Conservation (phyloP, 352 stramenopile species). For the Phytophthora boehmeriae region DNA sequence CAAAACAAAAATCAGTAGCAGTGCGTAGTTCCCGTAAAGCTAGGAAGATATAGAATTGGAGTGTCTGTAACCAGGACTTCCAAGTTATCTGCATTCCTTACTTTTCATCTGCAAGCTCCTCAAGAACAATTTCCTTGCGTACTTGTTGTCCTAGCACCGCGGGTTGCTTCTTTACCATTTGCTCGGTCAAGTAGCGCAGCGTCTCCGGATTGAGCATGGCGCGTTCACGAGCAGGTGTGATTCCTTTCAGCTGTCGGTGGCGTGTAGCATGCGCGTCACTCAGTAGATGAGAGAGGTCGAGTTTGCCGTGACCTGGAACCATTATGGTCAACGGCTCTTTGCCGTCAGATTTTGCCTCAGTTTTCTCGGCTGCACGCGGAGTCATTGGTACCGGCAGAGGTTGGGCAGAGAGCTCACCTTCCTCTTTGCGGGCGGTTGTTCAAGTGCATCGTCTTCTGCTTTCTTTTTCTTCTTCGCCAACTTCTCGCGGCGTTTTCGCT, state of each 20-base stretch:
- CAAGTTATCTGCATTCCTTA: conserved; percentile 19
- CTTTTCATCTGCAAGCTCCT: conserved; percentile 47
- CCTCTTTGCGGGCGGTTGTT: conserved; percentile 8
- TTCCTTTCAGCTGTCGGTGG: conserved; percentile 42
- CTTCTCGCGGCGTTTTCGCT: conserved; percentile 63
- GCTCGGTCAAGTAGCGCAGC: conserved; percentile 56
- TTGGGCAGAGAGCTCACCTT: conserved; percentile 15
- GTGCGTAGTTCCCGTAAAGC: not conserved
- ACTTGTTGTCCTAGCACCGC: conserved; percentile 20
- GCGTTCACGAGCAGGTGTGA: conserved; percentile 31
- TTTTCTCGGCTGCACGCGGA: conserved; percentile 24
- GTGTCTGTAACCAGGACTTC: no score
- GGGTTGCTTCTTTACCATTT: conserved; percentile 55
- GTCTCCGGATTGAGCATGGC: conserved; percentile 62
- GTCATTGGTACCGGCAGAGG: conserved; percentile 20
- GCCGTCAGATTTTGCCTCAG: conserved; percentile 35
- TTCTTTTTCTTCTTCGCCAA: conserved; percentile 56
- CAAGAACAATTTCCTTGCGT: conserved; percentile 42
- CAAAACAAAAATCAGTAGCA: conserved; percentile 15
- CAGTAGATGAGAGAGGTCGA: conserved; percentile 60
- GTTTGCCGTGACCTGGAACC: conserved; percentile 47
- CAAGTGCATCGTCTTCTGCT: conserved; percentile 20
- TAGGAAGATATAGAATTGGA: conserved; percentile 5
- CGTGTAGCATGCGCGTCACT: conserved; percentile 53
- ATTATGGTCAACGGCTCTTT: conserved; percentile 30